Conservation (phyloP, 371 early-diverging fungal species). For the Mortierella sp. region DNA sequence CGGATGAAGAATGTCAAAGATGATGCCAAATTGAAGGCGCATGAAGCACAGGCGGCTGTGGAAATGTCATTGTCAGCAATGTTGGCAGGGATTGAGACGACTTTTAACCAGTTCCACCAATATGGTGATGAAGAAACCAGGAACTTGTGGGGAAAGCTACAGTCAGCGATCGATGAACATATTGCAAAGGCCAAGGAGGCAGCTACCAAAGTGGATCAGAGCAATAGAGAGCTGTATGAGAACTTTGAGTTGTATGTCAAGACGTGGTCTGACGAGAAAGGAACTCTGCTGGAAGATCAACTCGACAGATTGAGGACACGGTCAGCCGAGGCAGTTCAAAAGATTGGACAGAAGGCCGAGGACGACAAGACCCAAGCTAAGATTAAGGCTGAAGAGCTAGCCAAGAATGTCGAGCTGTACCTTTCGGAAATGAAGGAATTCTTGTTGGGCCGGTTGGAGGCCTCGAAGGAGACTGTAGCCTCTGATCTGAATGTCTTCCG, state of each 20-base stretch:
- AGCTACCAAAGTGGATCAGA: conserved; percentile 20
- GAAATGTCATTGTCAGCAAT: conserved; percentile 32
- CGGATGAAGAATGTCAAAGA: conserved; percentile 23
- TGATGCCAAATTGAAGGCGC: conserved; percentile 23
- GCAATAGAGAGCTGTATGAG: conserved; percentile 34
- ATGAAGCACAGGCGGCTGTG: conserved; percentile 31
- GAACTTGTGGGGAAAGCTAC: conserved; percentile 39
- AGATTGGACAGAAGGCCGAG: conserved; percentile 24
- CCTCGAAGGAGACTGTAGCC: conserved; percentile 33
- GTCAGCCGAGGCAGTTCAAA: conserved; percentile 29
- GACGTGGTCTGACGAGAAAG: conserved; percentile 25
- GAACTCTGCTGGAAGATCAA: conserved; percentile 20
- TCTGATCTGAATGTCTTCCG: conserved; percentile 37
- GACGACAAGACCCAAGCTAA: conserved; percentile 16
- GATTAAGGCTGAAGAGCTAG: conserved; percentile 23
- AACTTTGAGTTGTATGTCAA: conserved; percentile 40
- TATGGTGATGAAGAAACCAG: conserved; percentile 38
- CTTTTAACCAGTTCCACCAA: conserved; percentile 30
- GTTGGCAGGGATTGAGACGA: conserved; percentile 33
- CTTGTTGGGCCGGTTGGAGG: conserved; percentile 35
- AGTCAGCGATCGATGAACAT: conserved; percentile 40
- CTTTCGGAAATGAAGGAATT: conserved; percentile 28
- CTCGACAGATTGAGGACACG: conserved; percentile 20
- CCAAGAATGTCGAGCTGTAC: conserved; percentile 37
- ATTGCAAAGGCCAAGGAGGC: conserved; percentile 24